These are phyloP conservation scores for Lavandula angustifolia DNA, from an alignment of 257 asterid species.

Conservation along the genomic window DNA sequence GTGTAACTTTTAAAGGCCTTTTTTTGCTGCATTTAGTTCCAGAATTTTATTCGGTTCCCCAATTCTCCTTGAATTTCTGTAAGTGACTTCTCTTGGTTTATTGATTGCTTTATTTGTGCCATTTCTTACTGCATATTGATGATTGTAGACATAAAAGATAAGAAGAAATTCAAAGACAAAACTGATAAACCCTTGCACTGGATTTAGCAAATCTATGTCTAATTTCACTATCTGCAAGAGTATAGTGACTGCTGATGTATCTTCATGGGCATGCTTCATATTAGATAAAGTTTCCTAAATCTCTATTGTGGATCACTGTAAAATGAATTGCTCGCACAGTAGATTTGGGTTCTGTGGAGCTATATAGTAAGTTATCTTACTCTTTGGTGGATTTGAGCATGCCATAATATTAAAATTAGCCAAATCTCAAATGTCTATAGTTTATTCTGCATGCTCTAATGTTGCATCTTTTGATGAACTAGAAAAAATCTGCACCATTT, in stretches of 20 bases:
- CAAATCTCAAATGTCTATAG: background rate
- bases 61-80: conserved; percentile 1
- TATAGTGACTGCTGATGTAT: conserved; percentile 8
- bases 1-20: background rate
- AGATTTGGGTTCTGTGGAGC: conserved; percentile 3
- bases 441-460: background rate
- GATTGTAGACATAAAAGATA: background rate
- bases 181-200: background rate
- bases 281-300: background rate
- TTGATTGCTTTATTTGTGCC: conserved; percentile 3
- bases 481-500: conserved; percentile 15
- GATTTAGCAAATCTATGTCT: background rate
- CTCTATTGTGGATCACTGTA: background rate
- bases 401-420: background rate
- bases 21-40: background rate
- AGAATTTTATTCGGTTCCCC: background rate
- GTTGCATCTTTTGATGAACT: background rate
- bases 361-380: background rate
- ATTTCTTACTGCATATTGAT: conserved; percentile 9
- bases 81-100: conserved; percentile 19
- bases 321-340: background rate
- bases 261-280: background rate
- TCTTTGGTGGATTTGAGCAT: conserved; percentile 1
- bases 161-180: background rate
- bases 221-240: background rate